phyloP scores from a whole-genome alignment of 306 rosid genomes.

The Trifolium repens region DNA sequence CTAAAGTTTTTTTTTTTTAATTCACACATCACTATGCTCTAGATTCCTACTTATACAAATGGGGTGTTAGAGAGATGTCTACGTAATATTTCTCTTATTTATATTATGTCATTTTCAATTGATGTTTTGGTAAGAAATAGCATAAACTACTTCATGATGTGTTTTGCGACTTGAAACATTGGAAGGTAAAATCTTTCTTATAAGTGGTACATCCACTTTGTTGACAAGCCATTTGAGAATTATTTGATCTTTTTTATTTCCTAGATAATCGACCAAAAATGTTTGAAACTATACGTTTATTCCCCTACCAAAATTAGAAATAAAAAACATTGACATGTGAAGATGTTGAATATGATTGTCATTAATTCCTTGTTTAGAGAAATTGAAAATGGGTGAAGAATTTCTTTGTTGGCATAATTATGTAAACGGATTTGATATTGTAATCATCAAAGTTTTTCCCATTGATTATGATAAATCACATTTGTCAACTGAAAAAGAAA shows the following conservation, averaged over 20 bases:
- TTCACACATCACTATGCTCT: too few relatives aligned
- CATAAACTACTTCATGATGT: slow-evolving; percentile 2
- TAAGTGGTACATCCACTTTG: background rate
- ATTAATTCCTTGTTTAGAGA: background rate
- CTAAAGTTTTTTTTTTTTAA: too few relatives aligned
- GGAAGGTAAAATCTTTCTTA: background rate
- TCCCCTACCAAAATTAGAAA: slow-evolving; percentile 6
- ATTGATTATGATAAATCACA: background rate
- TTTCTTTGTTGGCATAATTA: slow-evolving; percentile 1
- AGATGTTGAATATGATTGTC: background rate
- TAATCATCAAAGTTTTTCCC: background rate
- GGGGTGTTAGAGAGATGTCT: too few relatives aligned
- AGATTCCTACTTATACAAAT: too few relatives aligned
- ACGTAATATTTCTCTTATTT: too few relatives aligned
- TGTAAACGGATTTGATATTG: background rate
- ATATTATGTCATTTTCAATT: slow-evolving; percentile 14
- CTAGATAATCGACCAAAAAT: background rate
- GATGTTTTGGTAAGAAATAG: slow-evolving; percentile 30
- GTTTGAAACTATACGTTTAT: slow-evolving; percentile 1
- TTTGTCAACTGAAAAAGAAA: background rate
- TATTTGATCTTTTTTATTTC: background rate
- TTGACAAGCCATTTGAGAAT: background rate
- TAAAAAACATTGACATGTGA: slow-evolving; percentile 22
- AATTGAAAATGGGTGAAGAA: slow-evolving; percentile 4
- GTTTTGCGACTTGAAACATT: background rate